Conservation (phyloP, 2,329 filamentous ascomycete species). For the Ampelomyces quisqualis region DNA sequence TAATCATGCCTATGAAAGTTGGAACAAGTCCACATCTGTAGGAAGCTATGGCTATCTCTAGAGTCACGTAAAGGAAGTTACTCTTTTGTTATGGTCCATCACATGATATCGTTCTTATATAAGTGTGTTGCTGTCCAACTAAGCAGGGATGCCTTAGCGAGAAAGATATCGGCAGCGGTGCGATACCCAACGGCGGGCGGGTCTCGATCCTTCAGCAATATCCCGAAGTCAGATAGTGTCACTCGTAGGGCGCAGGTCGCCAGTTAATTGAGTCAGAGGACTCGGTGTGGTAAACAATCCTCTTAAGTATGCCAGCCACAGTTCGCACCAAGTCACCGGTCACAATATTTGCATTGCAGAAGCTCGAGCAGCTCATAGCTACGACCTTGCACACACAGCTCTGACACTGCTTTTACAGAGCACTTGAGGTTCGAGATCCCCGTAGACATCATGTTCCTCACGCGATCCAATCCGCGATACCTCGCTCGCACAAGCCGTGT, state of each 20-base stretch:
- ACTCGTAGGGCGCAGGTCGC: constrained; percentile 19
- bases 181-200: constrained; percentile 3
- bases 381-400: too few relatives aligned
- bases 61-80: too few relatives aligned
- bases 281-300: constrained; percentile 1
- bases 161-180: constrained; percentile 11
- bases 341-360: too few relatives aligned
- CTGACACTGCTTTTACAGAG: constrained; percentile 7
- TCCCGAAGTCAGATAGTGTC: constrained; percentile 1
- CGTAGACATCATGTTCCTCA: constrained; percentile 31
- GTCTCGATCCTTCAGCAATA: constrained; percentile 5
- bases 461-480: constrained; percentile 31
- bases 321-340: too few relatives aligned
- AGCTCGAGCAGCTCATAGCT: too few relatives aligned
- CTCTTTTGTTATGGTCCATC: not conserved
- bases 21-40: too few relatives aligned
- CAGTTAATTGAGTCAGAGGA: constrained; percentile 18
- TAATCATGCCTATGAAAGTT: too few relatives aligned
- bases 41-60: too few relatives aligned
- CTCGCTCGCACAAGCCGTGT: constrained; percentile 27
- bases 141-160: constrained; percentile 11
- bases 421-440: not conserved
- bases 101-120: too few relatives aligned
- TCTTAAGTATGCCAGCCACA: constrained; percentile 8
- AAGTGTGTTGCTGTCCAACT: not conserved